Base-by-base conservation (phyloP, 352 stramenopile genomes). In the Phytophthora rubi region DNA sequence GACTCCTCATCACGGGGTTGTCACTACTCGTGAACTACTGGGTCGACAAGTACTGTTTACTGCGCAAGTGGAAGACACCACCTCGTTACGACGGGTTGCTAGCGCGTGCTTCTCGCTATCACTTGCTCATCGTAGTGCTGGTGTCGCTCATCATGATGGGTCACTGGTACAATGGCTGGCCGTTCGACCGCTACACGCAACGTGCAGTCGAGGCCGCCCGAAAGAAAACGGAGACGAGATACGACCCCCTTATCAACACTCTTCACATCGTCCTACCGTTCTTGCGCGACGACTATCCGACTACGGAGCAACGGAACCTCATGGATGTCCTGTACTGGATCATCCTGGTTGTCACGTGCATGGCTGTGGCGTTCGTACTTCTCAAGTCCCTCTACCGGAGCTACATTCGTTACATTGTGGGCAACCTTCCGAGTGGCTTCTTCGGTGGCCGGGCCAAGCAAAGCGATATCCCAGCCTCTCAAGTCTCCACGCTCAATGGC, bases 41-140 rank as follows among this genome's bases (percentile, higher is more conserved):
- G 85, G 83, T 94, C 39, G 86, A 92, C 75, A 94, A 94, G 69
- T 94, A 88, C 61, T 94, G 87, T 48, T 59, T 94, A 48, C 68
- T 93, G 55, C 85, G 82, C 59, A 85, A 84, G 59, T 95, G 82
- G 89, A 91, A 88, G 65, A 84, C 79, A 8, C 84, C 75, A 9
- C 86, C 85, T 6, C 70, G 76, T 45, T 91, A 86, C 67, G 79
- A 92, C 65, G 86, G 81, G 4, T 63, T 88, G 18, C 61, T 94
- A n/a, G 83, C 86, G 6, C 71, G 77, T 12, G 72, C 81, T 45
- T 91, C 84, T 52, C 76, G 86, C 8, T 90, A 90, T 61, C 84
- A 94, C 59, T 68, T 94, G 64, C 61, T 94, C 3, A 57, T 91
- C 6, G 82, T 90, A 59, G 80, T 76, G 9, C 59, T 94, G 51